Percentiles rank a stretch among this genome's conserved stretches.
phyloP scores from a whole-genome alignment of 805 yeast genomes.

The Candida xiaguanensis region DNA sequence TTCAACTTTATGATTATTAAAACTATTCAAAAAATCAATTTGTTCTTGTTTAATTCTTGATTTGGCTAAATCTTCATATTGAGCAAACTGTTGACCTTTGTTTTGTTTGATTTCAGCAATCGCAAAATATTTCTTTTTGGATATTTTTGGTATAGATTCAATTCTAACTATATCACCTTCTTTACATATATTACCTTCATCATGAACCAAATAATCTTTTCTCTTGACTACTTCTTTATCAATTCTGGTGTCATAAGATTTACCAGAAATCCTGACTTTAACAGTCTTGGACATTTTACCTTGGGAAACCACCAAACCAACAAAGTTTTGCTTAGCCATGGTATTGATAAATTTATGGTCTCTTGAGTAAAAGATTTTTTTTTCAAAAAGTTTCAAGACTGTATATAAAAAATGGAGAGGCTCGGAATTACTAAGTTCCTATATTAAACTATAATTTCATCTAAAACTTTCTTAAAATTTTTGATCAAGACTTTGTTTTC shows the following conservation, averaged over 20 bases:
- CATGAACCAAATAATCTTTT: slow-evolving; percentile 88
- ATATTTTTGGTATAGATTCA: slow-evolving; percentile 81
- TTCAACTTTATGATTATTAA: slow-evolving; percentile 42
- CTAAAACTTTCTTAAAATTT: slow-evolving; percentile 36
- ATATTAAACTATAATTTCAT: slow-evolving; percentile 13
- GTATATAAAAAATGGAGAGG: not conserved
- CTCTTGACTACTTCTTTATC: slow-evolving; percentile 74
- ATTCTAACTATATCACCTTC: slow-evolving; percentile 96
- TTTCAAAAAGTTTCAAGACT: slow-evolving; percentile 1
- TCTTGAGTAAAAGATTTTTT: not conserved
- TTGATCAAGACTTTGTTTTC: slow-evolving; percentile 63
- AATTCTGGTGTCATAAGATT: slow-evolving; percentile 64
- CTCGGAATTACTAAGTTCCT: not conserved
- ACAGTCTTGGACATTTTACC: slow-evolving; percentile 96
- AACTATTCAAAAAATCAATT: slow-evolving; percentile 48
- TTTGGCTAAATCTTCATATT: slow-evolving; percentile 72
- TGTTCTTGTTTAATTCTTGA: slow-evolving; percentile 67
- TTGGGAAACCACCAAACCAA: slow-evolving; percentile 92
- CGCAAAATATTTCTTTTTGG: slow-evolving; percentile 80
- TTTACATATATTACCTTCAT: slow-evolving; percentile 84
- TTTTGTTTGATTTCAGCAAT: slow-evolving; percentile 87
- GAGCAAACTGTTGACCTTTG: slow-evolving; percentile 88
- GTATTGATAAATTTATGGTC: not conserved
- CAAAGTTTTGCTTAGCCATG: slow-evolving; percentile 87
- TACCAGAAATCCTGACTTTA: slow-evolving; percentile 82